A percentile compares a stretch with the other conserved stretches of the same genome.
Evolutionary conservation across 805 yeast species (phyloP).

Genomic region (Pichia manshurica): DNA sequence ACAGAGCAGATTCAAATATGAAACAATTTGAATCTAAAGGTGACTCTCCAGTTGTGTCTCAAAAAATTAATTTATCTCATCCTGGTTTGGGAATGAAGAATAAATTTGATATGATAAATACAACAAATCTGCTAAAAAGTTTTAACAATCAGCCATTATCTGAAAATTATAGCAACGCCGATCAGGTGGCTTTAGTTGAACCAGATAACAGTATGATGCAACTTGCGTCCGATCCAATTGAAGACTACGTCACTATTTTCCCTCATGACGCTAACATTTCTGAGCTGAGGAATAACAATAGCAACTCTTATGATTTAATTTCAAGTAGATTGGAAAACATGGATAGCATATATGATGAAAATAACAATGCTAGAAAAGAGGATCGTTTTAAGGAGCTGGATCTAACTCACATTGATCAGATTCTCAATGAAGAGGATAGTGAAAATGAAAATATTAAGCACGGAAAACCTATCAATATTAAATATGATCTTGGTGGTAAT

Average conservation of each 20-base stretch:
- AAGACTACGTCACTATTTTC: constrained; percentile 5
- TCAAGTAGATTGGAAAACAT: not conserved
- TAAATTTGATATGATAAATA: constrained; percentile 4
- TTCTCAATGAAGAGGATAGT: not conserved
- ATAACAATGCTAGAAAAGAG: not conserved
- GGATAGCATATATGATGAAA: not conserved
- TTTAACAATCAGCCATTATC: not conserved
- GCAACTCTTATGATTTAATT: not conserved
- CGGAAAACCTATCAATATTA: not conserved
- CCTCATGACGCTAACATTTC: not conserved
- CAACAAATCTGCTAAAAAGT: constrained; percentile 1
- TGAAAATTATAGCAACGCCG: not conserved
- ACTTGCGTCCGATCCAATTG: constrained; percentile 5
- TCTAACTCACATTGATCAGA: not conserved
- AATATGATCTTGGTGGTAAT: not conserved
- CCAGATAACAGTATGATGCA: not conserved
- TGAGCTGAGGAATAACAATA: not conserved
- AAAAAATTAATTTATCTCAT: not conserved
- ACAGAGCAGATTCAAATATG: not conserved
- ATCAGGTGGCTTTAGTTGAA: not conserved
- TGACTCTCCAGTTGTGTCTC: not conserved
- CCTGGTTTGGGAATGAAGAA: constrained; percentile 9
- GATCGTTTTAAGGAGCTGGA: not conserved
- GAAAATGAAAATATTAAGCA: not conserved
- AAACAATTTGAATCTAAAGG: not conserved